Evolutionary conservation across 805 yeast species (phyloP).

Genomic region (Citeromyces matritensis): DNA sequence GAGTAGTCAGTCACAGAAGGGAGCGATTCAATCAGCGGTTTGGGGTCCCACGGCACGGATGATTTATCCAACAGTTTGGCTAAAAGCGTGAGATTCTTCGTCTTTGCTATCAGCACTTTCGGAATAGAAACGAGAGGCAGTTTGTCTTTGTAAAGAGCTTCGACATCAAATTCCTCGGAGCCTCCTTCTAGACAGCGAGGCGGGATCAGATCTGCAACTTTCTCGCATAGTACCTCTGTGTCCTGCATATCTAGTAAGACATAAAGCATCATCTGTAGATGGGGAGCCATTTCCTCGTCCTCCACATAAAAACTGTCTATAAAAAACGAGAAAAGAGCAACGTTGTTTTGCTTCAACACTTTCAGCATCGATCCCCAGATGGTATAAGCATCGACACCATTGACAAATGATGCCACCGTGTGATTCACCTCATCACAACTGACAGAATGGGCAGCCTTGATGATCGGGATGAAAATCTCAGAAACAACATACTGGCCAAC

Average conservation of each 20-base stretch:
- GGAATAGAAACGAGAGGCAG: too few species aligned
- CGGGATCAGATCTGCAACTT: too few species aligned
- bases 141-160: too few species aligned
- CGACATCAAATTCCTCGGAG: too few species aligned
- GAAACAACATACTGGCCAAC: conserved; percentile 70
- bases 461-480: conserved; percentile 46
- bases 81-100: too few species aligned
- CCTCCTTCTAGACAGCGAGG: too few species aligned
- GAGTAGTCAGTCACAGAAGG: too few species aligned
- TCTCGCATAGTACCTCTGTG: too few species aligned
- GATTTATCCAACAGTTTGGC: too few species aligned
- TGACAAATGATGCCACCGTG: conserved; percentile 61
- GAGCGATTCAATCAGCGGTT: too few species aligned
- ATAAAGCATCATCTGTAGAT: conserved; percentile 32
- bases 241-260: conserved; percentile 2
- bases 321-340: conserved; percentile 42
- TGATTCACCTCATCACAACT: conserved; percentile 29
- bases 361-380: conserved; percentile 59
- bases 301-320: conserved; percentile 52
- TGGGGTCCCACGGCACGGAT: too few species aligned
- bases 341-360: conserved; percentile 21
- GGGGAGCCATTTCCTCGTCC: conserved; percentile 81
- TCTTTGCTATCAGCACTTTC: too few species aligned
- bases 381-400: conserved; percentile 65
- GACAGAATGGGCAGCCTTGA: conserved; percentile 27